phyloP scores from a whole-genome alignment of 495 filamentous ascomycete species.

The Aspergillus avenaceus region DNA sequence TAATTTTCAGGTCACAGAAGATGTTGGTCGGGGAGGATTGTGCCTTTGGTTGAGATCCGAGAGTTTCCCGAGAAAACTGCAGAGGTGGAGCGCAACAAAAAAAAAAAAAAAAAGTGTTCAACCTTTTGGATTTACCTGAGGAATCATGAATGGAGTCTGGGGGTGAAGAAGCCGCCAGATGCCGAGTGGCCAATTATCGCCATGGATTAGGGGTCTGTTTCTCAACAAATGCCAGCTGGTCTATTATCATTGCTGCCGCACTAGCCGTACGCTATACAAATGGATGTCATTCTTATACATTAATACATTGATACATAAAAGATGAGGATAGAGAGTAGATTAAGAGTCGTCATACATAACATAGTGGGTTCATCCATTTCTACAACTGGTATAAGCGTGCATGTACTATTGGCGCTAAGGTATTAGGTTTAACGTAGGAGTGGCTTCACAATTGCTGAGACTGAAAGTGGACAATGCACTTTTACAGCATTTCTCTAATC shows the following conservation, averaged over 20 bases:
- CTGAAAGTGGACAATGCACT: too few species aligned
- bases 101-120: neutral
- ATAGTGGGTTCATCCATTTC: too few species aligned
- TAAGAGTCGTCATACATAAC: neutral
- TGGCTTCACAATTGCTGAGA: too few species aligned
- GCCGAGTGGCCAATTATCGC: neutral
- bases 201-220: neutral
- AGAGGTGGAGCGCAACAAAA: slow-evolving; percentile 1
- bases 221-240: neutral
- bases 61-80: slow-evolving; percentile 29
- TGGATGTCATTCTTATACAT: too few species aligned
- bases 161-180: neutral
- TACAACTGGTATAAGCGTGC: neutral
- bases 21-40: neutral
- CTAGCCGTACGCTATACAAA: too few species aligned
- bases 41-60: slow-evolving; percentile 10
- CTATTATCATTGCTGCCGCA: neutral
- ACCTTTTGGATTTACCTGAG: neutral
- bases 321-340: too few species aligned
- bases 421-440: neutral
- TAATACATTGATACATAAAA: too few species aligned
- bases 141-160: neutral
- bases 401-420: neutral
- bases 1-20: neutral
- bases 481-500: too few species aligned